Evolutionary conservation across 164 flowering plant species (phyloP), one percentile per base, ranked within the genome.

Genomic region (Umbilicus rupestris): DNA sequence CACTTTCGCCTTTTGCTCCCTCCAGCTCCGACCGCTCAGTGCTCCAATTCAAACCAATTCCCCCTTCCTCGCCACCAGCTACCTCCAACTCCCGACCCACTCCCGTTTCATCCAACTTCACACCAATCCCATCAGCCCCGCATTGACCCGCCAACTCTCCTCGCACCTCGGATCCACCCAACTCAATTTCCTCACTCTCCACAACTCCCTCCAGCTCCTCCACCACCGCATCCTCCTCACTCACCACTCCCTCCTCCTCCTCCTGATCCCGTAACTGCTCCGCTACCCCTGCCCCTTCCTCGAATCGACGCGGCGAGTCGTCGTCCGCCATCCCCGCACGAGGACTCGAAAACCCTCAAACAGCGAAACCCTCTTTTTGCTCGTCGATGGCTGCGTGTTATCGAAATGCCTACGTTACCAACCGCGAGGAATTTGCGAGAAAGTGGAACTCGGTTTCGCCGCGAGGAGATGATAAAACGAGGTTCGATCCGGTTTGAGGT

Each of bases 191-290:
- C 30, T 65, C 57, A 65, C 20, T 65, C 8, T 16, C 67, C 20
- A 28, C 69, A 52, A 24, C 60, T 49, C 58, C n/a, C 50, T 22
- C 69, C 20, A 14, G 24, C 71, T 11, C 65, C 7, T 37, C 63
- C 45, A 24, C 37, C 37, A 35, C 69, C 26, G 2, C 49, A 19
- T 3, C n/a, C 49, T n/a, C 60, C 3, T 28, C 60, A 55, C 60
- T 55, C 60, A 14, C 60, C 60, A 0, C 33, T 3, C 33, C n/a
- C n/a, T n/a, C n/a, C n/a, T n/a, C 1, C 6, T 28, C 5, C 33
- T 55, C 60, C 60, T 28, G 60, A 55, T 28, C 12, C 60, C 5
- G 5, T 12, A 28, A 28, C 60, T 55, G 19, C 2, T 11, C 33
- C 60, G 28, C 14, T 24, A 3, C 58, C 58, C 55, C 55, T 20